phyloP scores from a whole-genome alignment of 805 yeast genomes.

The Candida parachauliodes region DNA sequence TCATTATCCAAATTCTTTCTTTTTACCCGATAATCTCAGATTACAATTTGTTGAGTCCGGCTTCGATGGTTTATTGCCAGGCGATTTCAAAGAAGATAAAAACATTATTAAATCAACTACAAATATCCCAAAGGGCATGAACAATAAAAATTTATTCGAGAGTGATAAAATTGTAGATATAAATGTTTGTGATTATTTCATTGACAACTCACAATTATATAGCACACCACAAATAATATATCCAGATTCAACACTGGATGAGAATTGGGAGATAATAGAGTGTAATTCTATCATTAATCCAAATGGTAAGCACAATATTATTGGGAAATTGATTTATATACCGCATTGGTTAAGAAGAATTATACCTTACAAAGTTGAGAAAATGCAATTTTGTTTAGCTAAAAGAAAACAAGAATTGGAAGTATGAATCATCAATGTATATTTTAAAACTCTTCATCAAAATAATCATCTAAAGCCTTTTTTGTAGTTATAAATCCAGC shows the following conservation, averaged over 20 bases:
- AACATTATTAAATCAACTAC: slow-evolving; percentile 34
- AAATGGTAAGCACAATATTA: slow-evolving; percentile 47
- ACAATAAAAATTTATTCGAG: slow-evolving; percentile 68
- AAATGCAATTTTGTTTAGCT: slow-evolving; percentile 50
- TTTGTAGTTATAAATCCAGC: slow-evolving; percentile 50
- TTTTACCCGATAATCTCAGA: slow-evolving; percentile 62
- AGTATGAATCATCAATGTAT: background rate
- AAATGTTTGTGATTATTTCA: slow-evolving; percentile 59
- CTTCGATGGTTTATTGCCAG: slow-evolving; percentile 85
- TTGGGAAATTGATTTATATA: slow-evolving; percentile 52
- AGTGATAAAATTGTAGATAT: slow-evolving; percentile 49
- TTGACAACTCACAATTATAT: slow-evolving; percentile 51
- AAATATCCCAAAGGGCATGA: slow-evolving; percentile 60
- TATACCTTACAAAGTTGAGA: slow-evolving; percentile 34
- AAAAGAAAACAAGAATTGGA: slow-evolving; percentile 8
- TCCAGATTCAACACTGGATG: slow-evolving; percentile 4
- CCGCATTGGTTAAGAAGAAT: slow-evolving; percentile 32
- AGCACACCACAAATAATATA: slow-evolving; percentile 32
- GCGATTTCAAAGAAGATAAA: slow-evolving; percentile 65
- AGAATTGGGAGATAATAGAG: slow-evolving; percentile 45
- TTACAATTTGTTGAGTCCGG: slow-evolving; percentile 70
- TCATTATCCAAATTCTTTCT: slow-evolving; percentile 84
- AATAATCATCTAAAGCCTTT: slow-evolving; percentile 49
- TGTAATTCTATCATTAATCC: slow-evolving; percentile 54
- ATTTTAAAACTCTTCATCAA: slow-evolving; percentile 18